Evolutionary conservation across 2,329 filamentous ascomycete species (phyloP), one percentile per base, ranked within the genome.

Genomic region (Pseudocercospora cruenta): DNA sequence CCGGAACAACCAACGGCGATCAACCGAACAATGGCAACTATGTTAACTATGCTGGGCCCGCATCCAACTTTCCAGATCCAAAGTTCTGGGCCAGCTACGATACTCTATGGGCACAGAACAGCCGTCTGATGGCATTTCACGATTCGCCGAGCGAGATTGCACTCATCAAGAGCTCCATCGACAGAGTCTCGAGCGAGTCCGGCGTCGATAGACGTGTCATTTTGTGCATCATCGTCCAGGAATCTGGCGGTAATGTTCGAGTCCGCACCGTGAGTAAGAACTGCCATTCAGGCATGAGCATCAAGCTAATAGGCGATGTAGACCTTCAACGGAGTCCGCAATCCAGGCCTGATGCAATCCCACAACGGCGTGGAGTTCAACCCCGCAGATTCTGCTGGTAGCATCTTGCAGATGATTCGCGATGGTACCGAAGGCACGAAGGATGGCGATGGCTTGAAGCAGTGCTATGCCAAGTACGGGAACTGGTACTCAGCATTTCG

Each of bases 341-440:
- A 83, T 69, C 82, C 82, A 2, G 82, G 82, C 7, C 71, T 84
- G 36, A 81, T 84, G 79, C 82, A 84, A 72, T 75, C 74, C 10
- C 81, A 80, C 70, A 74, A 79, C 55, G 80, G 81, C 26, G 70
- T 70, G 0, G 73, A 72, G 10, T 74, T 65, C 55, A 73, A 72
- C 36, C 57, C 67, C 5, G 55, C 60, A 4, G 49, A 66, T 4
- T 39, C 64, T 14, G 49, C 33, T 75, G 76, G 64, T 77, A 78
- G 64, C 3, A 67, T 67, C 36, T 16, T 31, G 2, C 65, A 67
- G 24, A 81, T 82, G 80, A 74, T 82, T 33, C 68, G 69, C 8
- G 82, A 85, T 53, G 83, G 82, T 19, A 75, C 78, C 0, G 72
- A 74, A 28, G 82, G 82, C 19, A 81, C 82, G 3, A 62, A 72